These are phyloP conservation scores for Inga leiocalycina DNA, from an alignment of 306 rosid genomes.

Conservation along the genomic window DNA sequence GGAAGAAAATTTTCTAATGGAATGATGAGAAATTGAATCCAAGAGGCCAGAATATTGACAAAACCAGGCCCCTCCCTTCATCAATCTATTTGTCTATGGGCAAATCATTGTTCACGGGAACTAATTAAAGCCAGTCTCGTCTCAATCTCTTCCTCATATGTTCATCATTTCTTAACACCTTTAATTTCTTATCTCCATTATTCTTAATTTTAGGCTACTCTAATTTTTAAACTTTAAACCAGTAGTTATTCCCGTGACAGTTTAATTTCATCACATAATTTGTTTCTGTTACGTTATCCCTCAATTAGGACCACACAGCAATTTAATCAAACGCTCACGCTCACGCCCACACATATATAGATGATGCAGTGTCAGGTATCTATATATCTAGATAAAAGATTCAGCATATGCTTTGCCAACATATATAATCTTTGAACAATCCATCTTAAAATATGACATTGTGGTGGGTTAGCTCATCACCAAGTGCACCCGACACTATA, in stretches of 20 bases:
- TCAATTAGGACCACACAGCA: background rate
- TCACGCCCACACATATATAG: too few species aligned
- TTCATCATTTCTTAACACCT: background rate
- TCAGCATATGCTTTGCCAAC: background rate
- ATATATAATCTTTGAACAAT: background rate
- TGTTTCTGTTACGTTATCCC: too few species aligned
- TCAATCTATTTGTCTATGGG: background rate
- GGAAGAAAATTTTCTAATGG: background rate
- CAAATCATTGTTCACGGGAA: background rate
- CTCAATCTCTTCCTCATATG: background rate
- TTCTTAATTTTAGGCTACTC: background rate
- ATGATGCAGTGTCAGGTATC: background rate
- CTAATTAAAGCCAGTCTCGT: background rate
- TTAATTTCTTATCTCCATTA: background rate
- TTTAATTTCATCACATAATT: background rate
- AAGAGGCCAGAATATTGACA: background rate
- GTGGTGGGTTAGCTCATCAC: background rate
- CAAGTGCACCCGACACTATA: background rate
- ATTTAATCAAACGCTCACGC: background rate
- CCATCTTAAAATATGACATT: background rate
- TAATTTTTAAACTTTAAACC: background rate
- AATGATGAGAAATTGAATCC: conserved; percentile 11
- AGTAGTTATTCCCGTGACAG: background rate
- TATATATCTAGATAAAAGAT: background rate
- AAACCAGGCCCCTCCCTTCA: background rate